Evolutionary conservation across 139 green algal genomes (phyloP).

Genomic region (Chlamydomonas sp.): DNA sequence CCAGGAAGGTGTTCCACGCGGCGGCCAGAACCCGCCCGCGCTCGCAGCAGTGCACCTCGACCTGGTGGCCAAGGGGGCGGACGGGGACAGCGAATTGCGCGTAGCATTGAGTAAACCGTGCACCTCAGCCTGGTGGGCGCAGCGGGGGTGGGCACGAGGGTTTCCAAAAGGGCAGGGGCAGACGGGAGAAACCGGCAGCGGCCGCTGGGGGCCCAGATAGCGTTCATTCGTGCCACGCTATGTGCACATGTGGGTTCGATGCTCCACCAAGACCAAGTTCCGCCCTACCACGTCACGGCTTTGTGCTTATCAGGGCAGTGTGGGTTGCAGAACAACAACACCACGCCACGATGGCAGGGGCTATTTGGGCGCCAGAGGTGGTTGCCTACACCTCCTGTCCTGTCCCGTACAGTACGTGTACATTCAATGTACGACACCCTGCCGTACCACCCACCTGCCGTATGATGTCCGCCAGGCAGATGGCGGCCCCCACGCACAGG

Average conservation of each 20-base stretch:
- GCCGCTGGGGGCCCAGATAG: no score
- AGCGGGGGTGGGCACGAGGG: no score
- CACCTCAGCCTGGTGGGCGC: neutral
- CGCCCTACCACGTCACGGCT: no score
- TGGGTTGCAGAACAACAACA: no score
- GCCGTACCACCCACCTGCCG: conserved; percentile 55
- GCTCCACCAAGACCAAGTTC: no score
- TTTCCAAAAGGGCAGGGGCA: no score
- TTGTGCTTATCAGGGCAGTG: no score
- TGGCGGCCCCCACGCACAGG: conserved; percentile 37
- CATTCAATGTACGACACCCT: neutral
- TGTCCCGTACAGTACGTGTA: neutral
- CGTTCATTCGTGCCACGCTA: no score
- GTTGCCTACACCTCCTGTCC: neutral
- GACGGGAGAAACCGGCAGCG: no score
- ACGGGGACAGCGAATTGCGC: neutral
- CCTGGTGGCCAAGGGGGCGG: conserved; percentile 30
- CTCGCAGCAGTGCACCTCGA: conserved; percentile 75
- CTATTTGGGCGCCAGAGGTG: no score
- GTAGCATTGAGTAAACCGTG: neutral
- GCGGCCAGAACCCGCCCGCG: conserved; percentile 62
- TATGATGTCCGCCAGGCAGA: conserved; percentile 67
- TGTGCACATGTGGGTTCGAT: no score
- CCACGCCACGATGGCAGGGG: no score
- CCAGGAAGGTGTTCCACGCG: conserved; percentile 68